Base-by-base conservation (phyloP, 225 moss, liverwort and hornwort species). In the Marchantia polymorpha region DNA sequence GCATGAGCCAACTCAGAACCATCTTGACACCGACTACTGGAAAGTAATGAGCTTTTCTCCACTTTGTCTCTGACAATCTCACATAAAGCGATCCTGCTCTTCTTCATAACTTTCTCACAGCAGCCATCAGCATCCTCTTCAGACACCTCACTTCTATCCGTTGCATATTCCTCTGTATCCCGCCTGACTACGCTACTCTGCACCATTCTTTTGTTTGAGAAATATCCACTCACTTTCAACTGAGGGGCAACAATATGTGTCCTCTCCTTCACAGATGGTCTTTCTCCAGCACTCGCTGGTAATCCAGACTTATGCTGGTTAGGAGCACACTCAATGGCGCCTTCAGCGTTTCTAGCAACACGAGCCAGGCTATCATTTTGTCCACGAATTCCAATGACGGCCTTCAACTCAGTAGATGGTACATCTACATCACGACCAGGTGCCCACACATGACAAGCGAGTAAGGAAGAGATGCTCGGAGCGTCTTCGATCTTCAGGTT, bases 201-300 rank as follows among this genome's bases (percentile, higher is more conserved):
- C 53, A 50, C 59, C 39, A 54, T 53, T 25, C 60, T 64, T 27
- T 71, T 49, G 47, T 64, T 79, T 23, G 81, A 65, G 56, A 87
- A 87, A 63, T 87, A 87, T 13, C 77, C 77, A 69, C 87, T 87
- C 31, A 47, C 77, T 78, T 82, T 87, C 14, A 69, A 13, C 49
- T 73, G 67, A 63, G 83, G 77, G 54, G 26, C 79, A 19, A 69
- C 53, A 75, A 7, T 23, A 15, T 6, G 29, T 54, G 51, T 78
- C 77, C 77, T 69, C 77, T 80, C 78, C 50, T 82, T 83, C 66
- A 26, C 23, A 25, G 65, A 67, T 20, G 71, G 78, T 61, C 19
- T 75, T 65, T 53, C 78, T 54, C 46, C 12, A 29, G 60, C 12
- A 25, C 47, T 53, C 66, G 53, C 75, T 16, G 79, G 52, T 53